Evolutionary conservation across 2,329 filamentous ascomycete genomes (phyloP), one percentile per base, ranked within the genome.

Genomic region (Lasiodiplodia sp.): DNA sequence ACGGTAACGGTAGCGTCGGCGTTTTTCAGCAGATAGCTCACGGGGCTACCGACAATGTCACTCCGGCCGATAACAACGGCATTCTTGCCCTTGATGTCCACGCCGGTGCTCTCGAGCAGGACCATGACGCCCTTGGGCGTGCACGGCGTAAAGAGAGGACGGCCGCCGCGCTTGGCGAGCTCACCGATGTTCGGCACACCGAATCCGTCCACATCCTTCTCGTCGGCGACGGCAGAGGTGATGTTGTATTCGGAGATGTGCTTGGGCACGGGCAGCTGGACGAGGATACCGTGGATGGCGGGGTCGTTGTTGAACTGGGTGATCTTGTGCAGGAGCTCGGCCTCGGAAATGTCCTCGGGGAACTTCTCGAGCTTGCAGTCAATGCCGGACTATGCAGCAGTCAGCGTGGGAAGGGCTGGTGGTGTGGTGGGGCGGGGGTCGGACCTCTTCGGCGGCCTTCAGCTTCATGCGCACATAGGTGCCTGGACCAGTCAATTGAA

Each of bases 391-490:
- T 95, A 74, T n/a, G 69, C 3, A 51, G 31, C 8, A 55, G 60
- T 64, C 49, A 70, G 66, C 67, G 51, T 52, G 47, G n/a, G 62
- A 18, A 37, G 18, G 25, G 14, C n/a, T 25, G 34, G 51, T 5
- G 58, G n/a, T 10, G 25, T 7, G 18, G n/a, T 16, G 34, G 34
- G n/a, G 56, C 44, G 37, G 23, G 14, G 58, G 28, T 66, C 38
- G 56, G 84, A 94, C 92, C 87, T 98, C 96, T 79, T 92, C 86
- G 69, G 96, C 96, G 73, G 96, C 96, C 87, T 97, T 99, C 77
- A 97, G 85, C 86, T 99, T 99, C 96, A 99, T 99, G 83, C 94
- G 94, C 82, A 99, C 95, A 92, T 99, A 99, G 65, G 95, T 98
- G 77, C 91, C 92, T 95, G 68, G 49, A 68, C 69, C 69, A 71